Percentiles rank a stretch among this genome's conserved stretches.
Evolutionary conservation across 2,329 filamentous ascomycete species (phyloP).

Genomic region (Aspergillus puulaauensis): DNA sequence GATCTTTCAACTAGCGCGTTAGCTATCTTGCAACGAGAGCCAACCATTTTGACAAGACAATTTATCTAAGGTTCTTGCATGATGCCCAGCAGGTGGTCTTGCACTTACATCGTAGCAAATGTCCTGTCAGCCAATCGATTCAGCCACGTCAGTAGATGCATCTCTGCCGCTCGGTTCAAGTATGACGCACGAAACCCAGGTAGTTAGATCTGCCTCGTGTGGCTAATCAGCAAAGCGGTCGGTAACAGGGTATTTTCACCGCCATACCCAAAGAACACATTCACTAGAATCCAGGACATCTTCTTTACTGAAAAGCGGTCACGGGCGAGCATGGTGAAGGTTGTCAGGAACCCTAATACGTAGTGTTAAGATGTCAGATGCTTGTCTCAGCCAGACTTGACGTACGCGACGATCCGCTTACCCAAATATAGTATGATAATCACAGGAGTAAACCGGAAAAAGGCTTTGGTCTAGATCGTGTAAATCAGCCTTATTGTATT

Average conservation of each 20-base stretch:
- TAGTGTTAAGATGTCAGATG: neutral
- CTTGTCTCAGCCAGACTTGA: conserved; percentile 2
- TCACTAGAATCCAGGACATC: conserved; percentile 61
- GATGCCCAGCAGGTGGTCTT: conserved; percentile 27
- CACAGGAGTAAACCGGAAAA: conserved; percentile 76
- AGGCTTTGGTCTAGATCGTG: conserved; percentile 68
- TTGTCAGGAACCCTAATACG: conserved; percentile 73
- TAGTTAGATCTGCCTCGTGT: conserved; percentile 48
- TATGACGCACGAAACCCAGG: conserved; percentile 57
- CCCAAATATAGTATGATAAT: conserved; percentile 79
- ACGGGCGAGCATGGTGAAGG: conserved; percentile 62
- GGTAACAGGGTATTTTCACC: conserved; percentile 21
- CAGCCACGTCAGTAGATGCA: conserved; percentile 37
- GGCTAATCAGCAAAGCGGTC: conserved; percentile 25
- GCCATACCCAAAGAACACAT: conserved; percentile 61
- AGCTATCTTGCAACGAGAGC: conserved; percentile 37
- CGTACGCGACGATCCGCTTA: conserved; percentile 28
- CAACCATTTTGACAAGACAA: conserved; percentile 36
- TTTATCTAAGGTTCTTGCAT: conserved; percentile 30
- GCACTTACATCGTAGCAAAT: conserved; percentile 39
- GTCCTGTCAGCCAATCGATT: conserved; percentile 42
- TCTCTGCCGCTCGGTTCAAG: conserved; percentile 11
- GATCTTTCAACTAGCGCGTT: conserved; percentile 40
- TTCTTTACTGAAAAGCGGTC: conserved; percentile 55
- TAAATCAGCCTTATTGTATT: conserved; percentile 27